Base-by-base conservation (phyloP, 768 basidiomycete species). In the Panaeolus papilionaceus region DNA sequence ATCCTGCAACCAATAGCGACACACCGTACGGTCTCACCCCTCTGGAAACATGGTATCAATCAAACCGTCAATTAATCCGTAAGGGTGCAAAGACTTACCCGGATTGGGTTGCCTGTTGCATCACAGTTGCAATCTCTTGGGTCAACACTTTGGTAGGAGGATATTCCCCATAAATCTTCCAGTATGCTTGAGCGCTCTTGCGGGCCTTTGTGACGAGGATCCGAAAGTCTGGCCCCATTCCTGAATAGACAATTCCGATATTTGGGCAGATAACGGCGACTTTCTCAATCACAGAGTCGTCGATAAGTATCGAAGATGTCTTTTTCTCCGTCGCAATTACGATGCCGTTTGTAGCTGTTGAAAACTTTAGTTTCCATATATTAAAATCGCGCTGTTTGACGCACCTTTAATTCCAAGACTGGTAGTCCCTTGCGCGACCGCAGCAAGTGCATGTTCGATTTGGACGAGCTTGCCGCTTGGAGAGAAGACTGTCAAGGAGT, bases 241-340 rank as follows among this genome's bases (percentile, higher is more conserved):
- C 98, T 39, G 96, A 97, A 83, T 99, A 99, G 61, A 99, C 98
- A 72, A 99, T 94, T 63, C 98, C 98, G 74, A 99, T 99, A 80
- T 99, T 99, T 40, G 98, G 98, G 79, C 97, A 99, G 70, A 99
- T 91, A 63, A 97, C 87, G 1, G 96, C 94, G 69, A 98, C 95
- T 82, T 98, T 98, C 79, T 99, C 98, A 73, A 99, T 88, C 86
- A 97, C 94, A 38, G 94, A 94, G 80, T 98, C 95, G 83, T 99
- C 98, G 71, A 99, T 94, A 73, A 99, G 88, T 75, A 98, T 91
- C 11, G 98, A 99, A 20, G 97, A 95, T 11, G 96, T 89, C 84
- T 99, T 99, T 91, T 99, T 99, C 84, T 99, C 98, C 6, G 98
- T 99, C 45, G 98, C 97, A 73, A 99, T 95, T 70, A 99, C 98